Percentiles rank a stretch among this genome's conserved stretches.
Evolutionary conservation across 345 rosid genomes (phyloP).

Genomic region (Ceriops decandra): DNA sequence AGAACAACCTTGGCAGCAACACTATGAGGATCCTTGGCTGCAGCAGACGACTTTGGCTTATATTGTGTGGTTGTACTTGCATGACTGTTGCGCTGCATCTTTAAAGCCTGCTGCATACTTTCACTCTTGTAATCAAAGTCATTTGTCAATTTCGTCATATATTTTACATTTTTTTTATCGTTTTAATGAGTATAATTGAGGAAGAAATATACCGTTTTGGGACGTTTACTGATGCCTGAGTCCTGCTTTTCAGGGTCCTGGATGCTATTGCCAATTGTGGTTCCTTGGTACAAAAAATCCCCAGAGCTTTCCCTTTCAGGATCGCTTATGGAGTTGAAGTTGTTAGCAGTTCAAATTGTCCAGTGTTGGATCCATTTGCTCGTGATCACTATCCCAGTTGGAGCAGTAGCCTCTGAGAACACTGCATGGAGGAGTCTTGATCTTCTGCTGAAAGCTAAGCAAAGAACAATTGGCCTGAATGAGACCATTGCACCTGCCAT

Average conservation of each 20-base stretch:
- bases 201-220: constrained; percentile 32
- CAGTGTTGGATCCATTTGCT: constrained; percentile 34
- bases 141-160: background rate
- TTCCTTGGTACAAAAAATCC: constrained; percentile 57
- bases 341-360: constrained; percentile 35
- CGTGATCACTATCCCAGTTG: constrained; percentile 39
- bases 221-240: constrained; percentile 52
- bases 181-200: background rate
- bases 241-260: constrained; percentile 41
- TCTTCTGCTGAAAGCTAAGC: constrained; percentile 59
- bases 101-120: constrained; percentile 33
- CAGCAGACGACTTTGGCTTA: constrained; percentile 43
- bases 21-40: constrained; percentile 85
- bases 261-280: constrained; percentile 36
- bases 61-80: constrained; percentile 31
- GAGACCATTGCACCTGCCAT: constrained; percentile 23
- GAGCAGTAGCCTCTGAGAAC: constrained; percentile 25
- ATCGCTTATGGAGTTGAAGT: constrained; percentile 22
- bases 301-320: constrained; percentile 29
- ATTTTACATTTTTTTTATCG: background rate
- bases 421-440: constrained; percentile 13
- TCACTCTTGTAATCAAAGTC: constrained; percentile 38
- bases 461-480: constrained; percentile 44
- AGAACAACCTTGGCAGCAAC: constrained; percentile 82
- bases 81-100: constrained; percentile 45